Evolutionary conservation across 495 filamentous ascomycete genomes (phyloP), one percentile per base, ranked within the genome.

Genomic region (Daldinia concentrica): DNA sequence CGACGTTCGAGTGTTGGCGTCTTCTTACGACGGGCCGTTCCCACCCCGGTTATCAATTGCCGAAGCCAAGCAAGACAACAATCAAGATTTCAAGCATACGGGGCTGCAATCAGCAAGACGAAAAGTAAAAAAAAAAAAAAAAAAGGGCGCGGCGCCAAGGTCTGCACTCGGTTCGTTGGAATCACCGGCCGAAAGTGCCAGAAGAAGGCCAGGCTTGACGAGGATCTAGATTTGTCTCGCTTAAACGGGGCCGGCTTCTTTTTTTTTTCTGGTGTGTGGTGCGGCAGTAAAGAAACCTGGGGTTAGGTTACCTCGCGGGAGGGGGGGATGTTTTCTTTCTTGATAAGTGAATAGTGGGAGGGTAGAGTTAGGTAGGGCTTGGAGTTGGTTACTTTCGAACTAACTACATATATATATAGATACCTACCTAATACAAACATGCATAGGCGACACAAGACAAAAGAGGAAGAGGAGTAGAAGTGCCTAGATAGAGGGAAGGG

Each of bases 211-310:
- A 54, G 69, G 41, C 61, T 62, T 22, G 24, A 58, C 36, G 41
- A 27, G 30, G 56, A 65, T 68, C 64, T 72, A 72, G 69, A 72
- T 56, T 63, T 39, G 36, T 62, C 66, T 68, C 66, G 66, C 58
- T 64, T 59, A 55, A 55, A 56, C 37, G 24, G 34, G 37, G 37
- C 54, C 30, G 39, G 43, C 43, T 29, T 29, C 41, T 22, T 11
- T 22, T 19, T 27, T 37, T 61, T 5, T 8, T 43, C 45, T 17
- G 34, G 56, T 64, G 57, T 37, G 43, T 62, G 26, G 58, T 54
- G 63, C 63, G 68, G 68, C 50, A 66, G 48, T 57, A 45, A 19
- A 29, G 50, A 71, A 71, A 58, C 58, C 62, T 51, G 62, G 68
- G 68, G 63, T 61, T 71, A 62, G 58, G 62, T 66, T 63, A 56